These are phyloP conservation scores for Yamadazyma sp. DNA, from an alignment of 805 yeast species.

Conservation along the genomic window DNA sequence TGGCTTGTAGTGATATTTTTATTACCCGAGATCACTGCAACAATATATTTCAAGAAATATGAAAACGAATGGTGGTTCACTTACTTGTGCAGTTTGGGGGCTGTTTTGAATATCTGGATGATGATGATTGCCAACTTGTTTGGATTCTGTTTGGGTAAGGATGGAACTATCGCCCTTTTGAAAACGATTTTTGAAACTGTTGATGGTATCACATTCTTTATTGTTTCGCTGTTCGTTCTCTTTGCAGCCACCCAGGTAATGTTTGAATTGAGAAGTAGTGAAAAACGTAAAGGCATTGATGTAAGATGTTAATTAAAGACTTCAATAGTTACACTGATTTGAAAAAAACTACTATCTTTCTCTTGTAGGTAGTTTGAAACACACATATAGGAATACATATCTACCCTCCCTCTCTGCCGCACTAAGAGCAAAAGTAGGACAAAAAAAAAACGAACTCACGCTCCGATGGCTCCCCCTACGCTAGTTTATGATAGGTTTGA, in stretches of 20 bases:
- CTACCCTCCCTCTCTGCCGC: conserved; percentile 3
- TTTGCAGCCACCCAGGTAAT: conserved; percentile 88
- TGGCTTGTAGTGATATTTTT: conserved; percentile 88
- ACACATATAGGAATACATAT: background rate
- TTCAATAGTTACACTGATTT: too few species aligned
- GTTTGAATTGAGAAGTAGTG: conserved; percentile 90
- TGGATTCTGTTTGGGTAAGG: conserved; percentile 92
- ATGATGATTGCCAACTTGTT: conserved; percentile 96
- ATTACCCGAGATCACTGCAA: conserved; percentile 77
- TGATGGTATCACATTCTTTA: conserved; percentile 64
- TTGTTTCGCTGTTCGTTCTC: conserved; percentile 60
- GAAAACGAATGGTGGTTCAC: conserved; percentile 66
- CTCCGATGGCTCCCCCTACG: conserved; percentile 44
- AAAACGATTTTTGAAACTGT: conserved; percentile 69
- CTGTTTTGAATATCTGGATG: conserved; percentile 89
- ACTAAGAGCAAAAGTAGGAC: background rate
- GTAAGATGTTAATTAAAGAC: conserved; percentile 61
- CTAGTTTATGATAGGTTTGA: conserved; percentile 36
- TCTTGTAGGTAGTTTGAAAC: too few species aligned
- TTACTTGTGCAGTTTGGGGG: conserved; percentile 82
- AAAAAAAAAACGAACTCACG: too few species aligned
- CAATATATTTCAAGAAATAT: conserved; percentile 43
- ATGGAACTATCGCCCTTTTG: conserved; percentile 71
- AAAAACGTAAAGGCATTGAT: conserved; percentile 78
- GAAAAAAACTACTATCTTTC: background rate